Evolutionary conservation across 1,284 basidiomycete genomes (phyloP), one percentile per base, ranked within the genome.

Genomic region (Papiliotrema fonsecae): DNA sequence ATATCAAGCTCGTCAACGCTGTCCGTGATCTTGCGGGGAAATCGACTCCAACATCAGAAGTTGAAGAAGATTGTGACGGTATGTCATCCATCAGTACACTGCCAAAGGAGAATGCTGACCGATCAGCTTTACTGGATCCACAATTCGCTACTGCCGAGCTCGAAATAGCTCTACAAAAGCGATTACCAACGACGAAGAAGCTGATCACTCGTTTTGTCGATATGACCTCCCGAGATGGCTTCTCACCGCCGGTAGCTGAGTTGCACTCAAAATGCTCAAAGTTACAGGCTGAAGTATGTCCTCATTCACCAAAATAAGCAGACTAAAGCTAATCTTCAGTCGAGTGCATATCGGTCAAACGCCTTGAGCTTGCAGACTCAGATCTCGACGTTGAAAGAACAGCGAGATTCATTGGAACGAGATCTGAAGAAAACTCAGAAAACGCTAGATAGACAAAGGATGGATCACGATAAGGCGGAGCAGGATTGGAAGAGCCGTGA

Each of bases 371-470:
- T 84, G 43, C 79, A 79, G 41, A 69, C 77, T 24, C 78, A 79
- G 64, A 75, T 89, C 39, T 74, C 78, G 32, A 79, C 84, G 45
- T 72, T 78, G 0, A 77, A 82, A 56, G 68, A 75, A 18, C 77
- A 83, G 53, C 81, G 77, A 42, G 79, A 84, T 45, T 69, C 69
- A 48, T 80, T 79, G 50, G 77, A 79, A 47, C 76, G 78, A 31
- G 80, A 83, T 37, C 79, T 91, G 24, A 64, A 79, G 6, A 73
- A 76, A 6, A 80, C 83, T 0, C 84, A 90, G 72, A 85, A 79
- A 56, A 81, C 82, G n/a, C 66, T 83, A 40, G 88, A 91, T 62
- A 79, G 87, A 34, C 65, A 84, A 44, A 79, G 78, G 60, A 89
- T 87, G 67, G 78, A 77, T 50, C 79, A 82, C 2, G 78, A 70